Evolutionary conservation across 2,329 filamentous ascomycete species (phyloP).

Genomic region (Fonsecaea nubica): DNA sequence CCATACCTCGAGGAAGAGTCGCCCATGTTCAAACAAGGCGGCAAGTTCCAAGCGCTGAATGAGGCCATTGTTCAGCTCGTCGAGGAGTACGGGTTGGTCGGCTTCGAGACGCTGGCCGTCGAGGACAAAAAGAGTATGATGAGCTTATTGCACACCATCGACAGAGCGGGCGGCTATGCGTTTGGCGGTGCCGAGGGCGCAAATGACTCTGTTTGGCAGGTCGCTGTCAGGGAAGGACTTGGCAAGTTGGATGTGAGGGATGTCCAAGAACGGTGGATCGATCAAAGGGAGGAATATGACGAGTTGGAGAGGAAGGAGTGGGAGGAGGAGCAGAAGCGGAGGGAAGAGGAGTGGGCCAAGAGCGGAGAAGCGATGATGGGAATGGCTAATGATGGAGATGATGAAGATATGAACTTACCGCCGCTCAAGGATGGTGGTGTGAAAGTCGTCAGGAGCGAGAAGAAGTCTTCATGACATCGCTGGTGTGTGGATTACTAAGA

Average conservation of each 20-base stretch:
- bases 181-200: constrained; percentile 90
- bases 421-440: constrained; percentile 65
- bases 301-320: constrained; percentile 75
- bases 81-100: constrained; percentile 86
- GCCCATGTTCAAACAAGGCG: constrained; percentile 64
- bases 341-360: constrained; percentile 46
- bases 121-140: constrained; percentile 99
- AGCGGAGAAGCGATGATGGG: constrained; percentile 10
- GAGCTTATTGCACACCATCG: constrained; percentile 84
- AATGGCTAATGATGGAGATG: constrained; percentile 34
- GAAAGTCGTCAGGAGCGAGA: constrained; percentile 58
- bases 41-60: constrained; percentile 83
- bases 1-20: constrained; percentile 81
- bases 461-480: constrained; percentile 21
- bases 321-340: constrained; percentile 73
- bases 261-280: constrained; percentile 95
- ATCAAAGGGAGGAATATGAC: constrained; percentile 87
- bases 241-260: constrained; percentile 81
- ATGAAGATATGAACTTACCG: constrained; percentile 51
- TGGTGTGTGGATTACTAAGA: background rate
- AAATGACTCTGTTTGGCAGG: constrained; percentile 96
- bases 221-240: constrained; percentile 79
- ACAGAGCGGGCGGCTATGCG: constrained; percentile 89
- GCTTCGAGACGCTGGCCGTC: constrained; percentile 91
- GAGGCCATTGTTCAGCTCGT: constrained; percentile 85